Conservation (phyloP, 2,329 filamentous ascomycete species). For the Elsinoe batatas region DNA sequence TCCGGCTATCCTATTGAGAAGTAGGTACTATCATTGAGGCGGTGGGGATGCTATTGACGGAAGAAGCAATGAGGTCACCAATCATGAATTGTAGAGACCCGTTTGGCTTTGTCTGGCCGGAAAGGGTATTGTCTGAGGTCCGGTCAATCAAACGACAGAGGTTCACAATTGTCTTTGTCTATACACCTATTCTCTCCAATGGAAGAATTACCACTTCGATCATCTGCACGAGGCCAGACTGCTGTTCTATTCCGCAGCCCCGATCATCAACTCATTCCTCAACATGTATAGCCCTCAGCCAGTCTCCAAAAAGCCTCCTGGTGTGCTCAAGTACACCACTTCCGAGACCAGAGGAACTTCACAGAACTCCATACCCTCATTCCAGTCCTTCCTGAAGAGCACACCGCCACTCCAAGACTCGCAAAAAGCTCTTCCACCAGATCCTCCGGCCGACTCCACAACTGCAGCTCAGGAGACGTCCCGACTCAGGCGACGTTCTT, state of each 20-base stretch:
- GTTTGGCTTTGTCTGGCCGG: conserved; percentile 7
- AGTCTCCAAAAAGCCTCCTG: conserved; percentile 12
- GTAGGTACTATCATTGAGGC: neutral
- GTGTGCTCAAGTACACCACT: conserved; percentile 5
- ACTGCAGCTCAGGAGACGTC: neutral
- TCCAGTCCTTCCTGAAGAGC: conserved; percentile 24
- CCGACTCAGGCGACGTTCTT: conserved; percentile 19
- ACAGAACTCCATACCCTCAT: conserved; percentile 24
- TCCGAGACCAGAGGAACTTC: conserved; percentile 17
- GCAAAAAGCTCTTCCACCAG: conserved; percentile 26
- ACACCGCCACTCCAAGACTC: conserved; percentile 21
- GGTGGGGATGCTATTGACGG: neutral
- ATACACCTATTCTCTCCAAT: neutral
- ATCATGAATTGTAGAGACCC: neutral
- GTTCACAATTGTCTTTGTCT: conserved; percentile 11
- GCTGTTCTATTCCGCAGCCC: neutral
- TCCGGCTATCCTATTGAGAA: neutral
- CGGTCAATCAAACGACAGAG: conserved; percentile 17
- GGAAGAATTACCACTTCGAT: neutral
- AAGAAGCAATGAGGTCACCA: neutral
- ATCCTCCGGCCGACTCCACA: conserved; percentile 15
- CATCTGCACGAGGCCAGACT: neutral
- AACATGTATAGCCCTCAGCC: conserved; percentile 12
- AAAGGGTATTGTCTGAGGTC: conserved; percentile 9
- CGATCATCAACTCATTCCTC: neutral